Base-by-base conservation (phyloP, 139 green algal species). In the Closterium sp. region DNA sequence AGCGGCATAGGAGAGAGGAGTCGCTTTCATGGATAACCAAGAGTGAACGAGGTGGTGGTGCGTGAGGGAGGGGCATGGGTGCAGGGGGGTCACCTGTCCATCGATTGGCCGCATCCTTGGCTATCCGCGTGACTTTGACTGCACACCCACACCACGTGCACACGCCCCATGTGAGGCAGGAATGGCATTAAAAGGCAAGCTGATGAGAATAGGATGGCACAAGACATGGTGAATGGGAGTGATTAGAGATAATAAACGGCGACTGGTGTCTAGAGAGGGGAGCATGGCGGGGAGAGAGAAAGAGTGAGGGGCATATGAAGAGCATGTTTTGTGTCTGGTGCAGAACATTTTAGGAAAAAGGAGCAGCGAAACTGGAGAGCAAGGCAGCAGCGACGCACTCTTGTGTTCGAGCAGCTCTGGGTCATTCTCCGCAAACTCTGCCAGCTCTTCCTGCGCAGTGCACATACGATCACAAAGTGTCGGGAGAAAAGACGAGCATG, bases 381-480 rank as follows among this genome's bases (percentile, higher is more conserved):
- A 29, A 13, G n/a, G n/a, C 42, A 90, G n/a, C 5, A 90, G n/a
- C 9, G 38, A 79, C 89, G 9, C 24, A 91, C 89, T 50, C 84
- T 91, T 91, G 24, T 27, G 31, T 6, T 91, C 89, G 1, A 91
- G 32, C 32, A 92, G 50, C 90, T 92, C 90, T 45, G 90, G 90
- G 45, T 92, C 90, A 89, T 92, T 89, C 32, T 92, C 90, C 27
- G 90, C 90, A 89, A 90, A 92, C 32, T 92, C 28, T 10, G 88
- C 89, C 22, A 91, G 4, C 38, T 91, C 89, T 21, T 91, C 31
- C 89, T 91, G 89, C 89, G 31, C 50, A 86, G 24, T 24, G 13
- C n/a, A 31, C 84, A 87, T 1, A 87, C 32, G 32, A 38, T 3
- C 32, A 38, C 32, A 38, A 38, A 38, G 32, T 38, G 32, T 38